Base-by-base conservation (phyloP, 1,284 basidiomycete genomes). In the Mycena citricolor region DNA sequence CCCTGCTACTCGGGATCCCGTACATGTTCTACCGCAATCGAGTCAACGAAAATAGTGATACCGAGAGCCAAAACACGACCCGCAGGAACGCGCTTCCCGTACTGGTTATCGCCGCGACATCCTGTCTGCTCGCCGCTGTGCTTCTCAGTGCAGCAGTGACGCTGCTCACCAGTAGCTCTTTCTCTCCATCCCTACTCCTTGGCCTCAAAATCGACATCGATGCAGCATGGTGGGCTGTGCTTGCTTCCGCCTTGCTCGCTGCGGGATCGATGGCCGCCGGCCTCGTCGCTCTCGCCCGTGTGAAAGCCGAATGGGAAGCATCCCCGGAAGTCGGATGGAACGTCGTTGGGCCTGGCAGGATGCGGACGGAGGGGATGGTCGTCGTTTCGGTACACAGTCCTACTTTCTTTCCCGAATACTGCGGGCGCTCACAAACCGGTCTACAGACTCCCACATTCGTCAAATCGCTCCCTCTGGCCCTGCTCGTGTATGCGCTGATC, bases 141-240 rank as follows among this genome's bases (percentile, higher is more conserved):
- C 74, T 89, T 14, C 66, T 89, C 42, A 86, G 85, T 56, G 82
- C 84, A 29, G 83, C 84, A 32, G 81, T 88, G 43, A 88, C 84
- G 22, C 80, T 89, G 65, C n/a, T n/a, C n/a, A n/a, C n/a, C n/a
- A n/a, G n/a, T n/a, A n/a, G n/a, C n/a, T n/a, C n/a, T n/a, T n/a
- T n/a, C n/a, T n/a, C n/a, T n/a, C n/a, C n/a, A n/a, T n/a, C n/a
- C n/a, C n/a, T n/a, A n/a, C n/a, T n/a, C n/a, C n/a, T n/a, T n/a
- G n/a, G n/a, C n/a, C n/a, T n/a, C n/a, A n/a, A n/a, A n/a, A n/a
- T n/a, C n/a, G n/a, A n/a, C n/a, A n/a, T n/a, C n/a, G n/a, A n/a
- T n/a, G n/a, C n/a, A n/a, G n/a, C n/a, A n/a, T n/a, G n/a, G n/a
- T n/a, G n/a, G n/a, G n/a, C n/a, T 11, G 81, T 77, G 24, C 70